Percentiles rank a stretch among this genome's conserved stretches.
These are phyloP conservation scores for Basipetospora chlamydospora DNA, from an alignment of 2,329 filamentous ascomycete species.

Conservation along the genomic window DNA sequence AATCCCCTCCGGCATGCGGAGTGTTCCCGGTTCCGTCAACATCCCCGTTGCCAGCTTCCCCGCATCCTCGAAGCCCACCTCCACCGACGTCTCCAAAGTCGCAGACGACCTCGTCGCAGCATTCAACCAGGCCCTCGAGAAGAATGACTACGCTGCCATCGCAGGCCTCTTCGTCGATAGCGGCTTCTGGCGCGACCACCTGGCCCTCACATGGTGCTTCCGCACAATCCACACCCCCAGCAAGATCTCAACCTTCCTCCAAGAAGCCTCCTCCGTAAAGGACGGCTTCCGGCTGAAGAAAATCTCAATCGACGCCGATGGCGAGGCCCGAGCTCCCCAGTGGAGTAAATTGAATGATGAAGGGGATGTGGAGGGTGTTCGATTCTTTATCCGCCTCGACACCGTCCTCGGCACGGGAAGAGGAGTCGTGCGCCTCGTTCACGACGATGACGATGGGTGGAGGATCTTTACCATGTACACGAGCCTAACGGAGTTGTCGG, in stretches of 20 bases:
- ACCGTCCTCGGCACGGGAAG: slow-evolving; percentile 38
- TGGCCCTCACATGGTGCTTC: slow-evolving; percentile 41
- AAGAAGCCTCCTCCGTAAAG: slow-evolving; percentile 14
- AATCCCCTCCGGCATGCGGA: slow-evolving; percentile 14
- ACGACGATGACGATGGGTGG: slow-evolving; percentile 31
- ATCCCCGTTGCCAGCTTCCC: slow-evolving; percentile 30
- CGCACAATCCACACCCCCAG: slow-evolving; percentile 31
- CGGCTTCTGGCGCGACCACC: slow-evolving; percentile 44
- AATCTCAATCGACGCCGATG: slow-evolving; percentile 30
- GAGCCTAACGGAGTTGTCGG: slow-evolving; percentile 36
- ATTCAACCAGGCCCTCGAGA: slow-evolving; percentile 25
- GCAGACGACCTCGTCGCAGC: slow-evolving; percentile 21
- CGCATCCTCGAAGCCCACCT: slow-evolving; percentile 12
- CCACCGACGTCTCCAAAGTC: slow-evolving; percentile 17
- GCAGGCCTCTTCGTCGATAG: slow-evolving; percentile 24
- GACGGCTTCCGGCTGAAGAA: slow-evolving; percentile 26
- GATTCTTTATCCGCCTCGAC: slow-evolving; percentile 39
- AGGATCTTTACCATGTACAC: slow-evolving; percentile 53
- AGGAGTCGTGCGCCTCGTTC: slow-evolving; percentile 39
- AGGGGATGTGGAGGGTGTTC: slow-evolving; percentile 35
- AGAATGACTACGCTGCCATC: slow-evolving; percentile 19
- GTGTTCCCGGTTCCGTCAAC: slow-evolving; percentile 38
- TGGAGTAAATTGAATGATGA: slow-evolving; percentile 31
- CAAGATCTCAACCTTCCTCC: slow-evolving; percentile 25
- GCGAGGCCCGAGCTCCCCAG: slow-evolving; percentile 25